Base-by-base conservation (phyloP, 177 flowering plant genomes). In the Vitis hybrid region DNA sequence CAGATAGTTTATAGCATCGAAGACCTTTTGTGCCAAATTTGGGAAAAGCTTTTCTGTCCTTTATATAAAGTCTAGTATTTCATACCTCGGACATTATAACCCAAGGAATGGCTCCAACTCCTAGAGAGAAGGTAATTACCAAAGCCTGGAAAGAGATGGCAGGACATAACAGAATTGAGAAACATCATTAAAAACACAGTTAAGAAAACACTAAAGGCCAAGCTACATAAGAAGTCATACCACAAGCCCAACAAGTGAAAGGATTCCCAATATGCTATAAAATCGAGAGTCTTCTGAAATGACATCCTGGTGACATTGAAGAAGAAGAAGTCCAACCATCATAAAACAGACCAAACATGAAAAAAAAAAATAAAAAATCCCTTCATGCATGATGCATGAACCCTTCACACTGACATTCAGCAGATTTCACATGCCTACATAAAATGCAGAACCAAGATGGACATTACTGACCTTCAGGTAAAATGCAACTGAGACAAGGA, bases 61-160 rank as follows among this genome's bases (percentile, higher is more conserved):
- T 12, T 15, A 16, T 14, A 22, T 16, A 58, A 22, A 58, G 31
- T 19, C 8, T 8, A 61, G 15, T n/a, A 10, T 2, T 31, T 7
- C 62, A 19, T 85, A 94, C 97, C 97, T 94, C 97, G 60, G 98
- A 94, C 98, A 94, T 90, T 70, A 94, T 94, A 66, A 94, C 9
- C 98, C 98, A 93, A 26, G 98, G 97, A 71, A 94, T 91, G 64
- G 98, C 85, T 68, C 98, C 98, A 31, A 94, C 66, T 66, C 98
- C 98, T 45, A 93, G 81, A 55, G 97, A 91, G 79, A 88, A 90
- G 19, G 79, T 3, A 76, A 90, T 58, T 3, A 90, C 88, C 68
- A 78, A 61, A 19, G 76, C 81, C 94, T 90, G 81, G 50, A 73
- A 51, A 29, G 18, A 61, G 55, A 65, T 39, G 45, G 45, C 60